Conservation (phyloP, 495 filamentous ascomycete genomes). For the Schizothecium vesticola region DNA sequence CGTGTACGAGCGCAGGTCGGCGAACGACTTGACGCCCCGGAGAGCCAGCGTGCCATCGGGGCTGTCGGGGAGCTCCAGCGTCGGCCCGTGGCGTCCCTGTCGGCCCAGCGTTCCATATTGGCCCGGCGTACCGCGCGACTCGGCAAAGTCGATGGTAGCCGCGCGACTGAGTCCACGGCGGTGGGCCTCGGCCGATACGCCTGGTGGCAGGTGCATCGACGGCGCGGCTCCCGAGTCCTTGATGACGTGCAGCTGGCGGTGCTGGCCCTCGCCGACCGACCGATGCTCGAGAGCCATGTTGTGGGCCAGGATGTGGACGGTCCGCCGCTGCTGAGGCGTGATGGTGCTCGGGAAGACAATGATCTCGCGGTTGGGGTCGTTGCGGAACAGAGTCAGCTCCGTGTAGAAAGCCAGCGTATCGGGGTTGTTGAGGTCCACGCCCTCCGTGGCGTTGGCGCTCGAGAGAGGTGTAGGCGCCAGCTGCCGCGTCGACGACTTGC, state of each 20-base stretch:
- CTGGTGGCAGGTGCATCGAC: slow-evolving; percentile 50
- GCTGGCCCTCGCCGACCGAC: slow-evolving; percentile 78
- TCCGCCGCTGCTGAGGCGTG: slow-evolving; percentile 75
- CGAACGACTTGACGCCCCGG: slow-evolving; percentile 94
- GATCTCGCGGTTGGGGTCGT: slow-evolving; percentile 67
- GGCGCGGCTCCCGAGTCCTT: slow-evolving; percentile 48
- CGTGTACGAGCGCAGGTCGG: slow-evolving; percentile 89
- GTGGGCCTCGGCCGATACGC: slow-evolving; percentile 65
- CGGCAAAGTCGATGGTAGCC: slow-evolving; percentile 97
- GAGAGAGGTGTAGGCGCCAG: slow-evolving; percentile 25
- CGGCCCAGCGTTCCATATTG: slow-evolving; percentile 70
- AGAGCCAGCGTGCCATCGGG: slow-evolving; percentile 57
- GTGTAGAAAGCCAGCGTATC: slow-evolving; percentile 82
- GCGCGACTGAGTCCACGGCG: slow-evolving; percentile 83
- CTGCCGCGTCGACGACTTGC: slow-evolving; percentile 21
- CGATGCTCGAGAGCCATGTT: slow-evolving; percentile 87
- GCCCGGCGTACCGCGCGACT: slow-evolving; percentile 65
- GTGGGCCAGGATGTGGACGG: slow-evolving; percentile 89
- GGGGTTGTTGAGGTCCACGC: slow-evolving; percentile 89
- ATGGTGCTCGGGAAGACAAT: slow-evolving; percentile 77
- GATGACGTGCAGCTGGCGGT: slow-evolving; percentile 83
- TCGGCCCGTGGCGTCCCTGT: slow-evolving; percentile 58
- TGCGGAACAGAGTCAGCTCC: slow-evolving; percentile 82
- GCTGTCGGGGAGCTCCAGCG: slow-evolving; percentile 80
- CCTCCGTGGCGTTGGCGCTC: slow-evolving; percentile 33